Evolutionary conservation across 805 yeast genomes (phyloP), one percentile per base, ranked within the genome.

Genomic region (Saccharomycopsis amapae): DNA sequence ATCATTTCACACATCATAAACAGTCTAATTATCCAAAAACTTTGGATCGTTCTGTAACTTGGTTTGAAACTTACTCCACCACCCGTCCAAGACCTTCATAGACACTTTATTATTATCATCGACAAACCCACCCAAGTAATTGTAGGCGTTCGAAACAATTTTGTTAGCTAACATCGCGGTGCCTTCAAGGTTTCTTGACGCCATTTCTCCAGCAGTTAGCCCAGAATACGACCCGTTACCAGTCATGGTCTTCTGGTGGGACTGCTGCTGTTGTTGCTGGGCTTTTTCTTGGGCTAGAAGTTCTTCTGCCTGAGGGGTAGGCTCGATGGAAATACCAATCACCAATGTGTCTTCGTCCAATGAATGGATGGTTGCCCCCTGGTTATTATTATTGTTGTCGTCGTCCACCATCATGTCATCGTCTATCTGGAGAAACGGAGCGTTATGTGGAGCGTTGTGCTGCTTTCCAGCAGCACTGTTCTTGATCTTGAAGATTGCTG

Each of bases 1-100:
- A n/a, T 28, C n/a, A 28, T n/a, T 12, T 28, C n/a, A 12, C 32
- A 28, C 10, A 12, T 34, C 17, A 34, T 34, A 10, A 34, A 12
- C 10, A 12, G 13, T 22, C 23, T 25, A 23, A 2, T 68, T 70
- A 50, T 86, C 85, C 41, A 90, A 63, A 59, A 87, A 89, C 44
- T 75, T 78, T 1, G 96, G 97, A 59, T 90, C 94, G 50, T 82
- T 84, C 9, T 76, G 72, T 49, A 93, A 56, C 58, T 83, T 81
- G 5, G 75, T 64, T 61, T 76, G 85, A 65, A 93, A 90, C 63
- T 87, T 89, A 53, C 74, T 80, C 98, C 98, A 86, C 98, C 98
- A 90, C 34, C 75, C 81, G 59, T 90, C 94, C 57, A 90, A 90
- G 36, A 79, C 83, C 57, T 81, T 85, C 58, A 90, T 85, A 2